Base-by-base conservation (phyloP, 768 basidiomycete species). In the Leccinum truebloodii region DNA sequence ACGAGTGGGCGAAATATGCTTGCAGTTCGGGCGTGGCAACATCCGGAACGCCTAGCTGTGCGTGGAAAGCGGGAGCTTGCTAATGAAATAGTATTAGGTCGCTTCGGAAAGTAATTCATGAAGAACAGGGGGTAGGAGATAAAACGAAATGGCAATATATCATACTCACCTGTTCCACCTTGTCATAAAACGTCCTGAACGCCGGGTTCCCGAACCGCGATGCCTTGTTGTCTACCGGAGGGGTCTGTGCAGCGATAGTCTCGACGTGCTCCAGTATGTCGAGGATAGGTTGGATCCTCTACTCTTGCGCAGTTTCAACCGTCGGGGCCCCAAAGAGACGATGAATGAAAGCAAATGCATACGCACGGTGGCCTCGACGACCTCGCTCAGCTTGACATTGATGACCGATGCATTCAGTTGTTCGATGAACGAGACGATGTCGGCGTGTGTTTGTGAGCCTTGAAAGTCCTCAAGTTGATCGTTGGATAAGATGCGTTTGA, bases 201-300 rank as follows among this genome's bases (percentile, higher is more conserved):
- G 97, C 97, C 4, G 97, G 97, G 75, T 99, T 99, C 2, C 97
- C 96, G 69, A 99, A 99, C 32, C 96, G 81, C 44, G 95, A 98
- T 4, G 88, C 88, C 54, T 87, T 81, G 71, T 97, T 98, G 64
- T 95, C 89, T 18, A 95, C 86, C 0, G 95, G 88, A 1, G 96
- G 97, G 0, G 86, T 94, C 4, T 79, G 81, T 18, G 79, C 78
- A 9, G 86, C 92, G 13, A 90, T 77, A 18, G 77, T 71, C 67
- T 92, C 87, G 2, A 98, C 83, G 13, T 75, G 72, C 32, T 88
- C 83, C 3, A 98, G 79, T 2, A 95, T 73, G 1, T 69, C 67
- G 10, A 97, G 71, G 12, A 96, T 76, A 13, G 85, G 80, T 39
- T 72, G 65, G 7, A 92, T 81, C 26, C 82, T 85, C 93, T 96